Percentiles rank a stretch among this genome's conserved stretches.
These are phyloP conservation scores for Mediolabrus comicus DNA, from an alignment of 108 stramenopile species.

Conservation along the genomic window DNA sequence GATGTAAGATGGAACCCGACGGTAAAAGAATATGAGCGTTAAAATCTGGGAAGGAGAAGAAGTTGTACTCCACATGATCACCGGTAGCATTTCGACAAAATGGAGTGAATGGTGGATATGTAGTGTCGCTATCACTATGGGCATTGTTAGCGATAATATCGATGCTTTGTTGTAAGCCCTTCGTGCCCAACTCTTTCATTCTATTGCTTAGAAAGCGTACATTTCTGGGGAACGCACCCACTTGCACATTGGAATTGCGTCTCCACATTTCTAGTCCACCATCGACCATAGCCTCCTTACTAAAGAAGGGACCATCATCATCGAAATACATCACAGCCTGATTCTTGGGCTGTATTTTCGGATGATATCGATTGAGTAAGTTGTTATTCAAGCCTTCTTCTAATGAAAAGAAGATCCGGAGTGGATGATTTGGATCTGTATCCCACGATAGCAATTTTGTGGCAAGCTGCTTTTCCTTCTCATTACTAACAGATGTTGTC, in stretches of 20 bases:
- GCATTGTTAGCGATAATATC: slow-evolving; percentile 26
- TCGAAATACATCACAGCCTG: slow-evolving; percentile 89
- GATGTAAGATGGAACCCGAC: slow-evolving; percentile 55
- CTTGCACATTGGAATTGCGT: slow-evolving; percentile 80
- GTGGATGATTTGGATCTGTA: slow-evolving; percentile 38
- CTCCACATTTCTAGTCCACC: slow-evolving; percentile 88
- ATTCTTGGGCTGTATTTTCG: slow-evolving; percentile 61
- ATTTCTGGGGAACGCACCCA: slow-evolving; percentile 80
- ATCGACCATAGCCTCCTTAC: slow-evolving; percentile 51
- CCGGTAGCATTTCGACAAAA: slow-evolving; percentile 60
- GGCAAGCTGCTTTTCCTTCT: slow-evolving; percentile 39
- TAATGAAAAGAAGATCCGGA: slow-evolving; percentile 83
- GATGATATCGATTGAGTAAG: slow-evolving; percentile 89
- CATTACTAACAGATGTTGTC: slow-evolving; percentile 8
- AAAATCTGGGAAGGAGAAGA: slow-evolving; percentile 75
- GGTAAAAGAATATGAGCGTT: slow-evolving; percentile 47
- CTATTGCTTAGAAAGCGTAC: slow-evolving; percentile 47
- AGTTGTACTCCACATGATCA: slow-evolving; percentile 79
- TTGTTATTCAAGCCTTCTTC: slow-evolving; percentile 74
- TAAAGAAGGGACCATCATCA: slow-evolving; percentile 89
- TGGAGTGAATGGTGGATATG: slow-evolving; percentile 60
- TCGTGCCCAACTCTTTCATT: slow-evolving; percentile 46
- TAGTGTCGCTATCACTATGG: slow-evolving; percentile 22
- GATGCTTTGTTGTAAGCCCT: slow-evolving; percentile 37
- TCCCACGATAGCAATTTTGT: slow-evolving; percentile 52